A percentile compares a stretch with the other conserved stretches of the same genome.
Conservation (phyloP, 2,329 filamentous ascomycete species). For the Lecanicillium sp. region DNA sequence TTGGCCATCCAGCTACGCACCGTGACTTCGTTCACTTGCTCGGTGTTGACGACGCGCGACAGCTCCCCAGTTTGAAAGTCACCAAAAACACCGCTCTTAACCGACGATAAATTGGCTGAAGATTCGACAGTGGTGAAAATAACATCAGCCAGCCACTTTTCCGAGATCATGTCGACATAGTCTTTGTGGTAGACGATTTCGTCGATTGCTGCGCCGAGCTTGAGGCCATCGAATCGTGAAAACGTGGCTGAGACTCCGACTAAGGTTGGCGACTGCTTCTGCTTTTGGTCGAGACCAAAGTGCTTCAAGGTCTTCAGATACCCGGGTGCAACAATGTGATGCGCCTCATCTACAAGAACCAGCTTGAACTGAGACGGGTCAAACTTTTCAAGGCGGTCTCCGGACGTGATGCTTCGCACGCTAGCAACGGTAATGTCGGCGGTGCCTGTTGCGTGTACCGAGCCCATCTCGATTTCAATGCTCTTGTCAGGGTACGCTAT, state of each 20-base stretch:
- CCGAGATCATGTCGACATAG: slow-evolving; percentile 62
- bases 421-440: slow-evolving; percentile 95
- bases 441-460: slow-evolving; percentile 62
- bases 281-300: slow-evolving; percentile 58
- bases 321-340: slow-evolving; percentile 82
- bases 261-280: slow-evolving; percentile 48
- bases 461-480: slow-evolving; percentile 90
- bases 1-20: slow-evolving; percentile 81
- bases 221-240: slow-evolving; percentile 73
- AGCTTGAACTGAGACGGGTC: slow-evolving; percentile 77
- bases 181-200: slow-evolving; percentile 92
- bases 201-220: slow-evolving; percentile 77
- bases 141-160: slow-evolving; percentile 89
- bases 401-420: slow-evolving; percentile 73
- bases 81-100: slow-evolving; percentile 52
- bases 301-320: slow-evolving; percentile 73
- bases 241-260: slow-evolving; percentile 85
- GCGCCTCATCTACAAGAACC: slow-evolving; percentile 88
- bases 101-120: slow-evolving; percentile 67
- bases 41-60: slow-evolving; percentile 75
- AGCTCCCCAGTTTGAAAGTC: slow-evolving; percentile 78
- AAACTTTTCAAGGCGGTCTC: slow-evolving; percentile 73
- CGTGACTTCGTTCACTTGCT: slow-evolving; percentile 72
- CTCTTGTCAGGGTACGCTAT: slow-evolving; percentile 70
- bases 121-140: slow-evolving; percentile 89